Base-by-base conservation (phyloP, 495 filamentous ascomycete genomes). In the Penicillium turbatum region DNA sequence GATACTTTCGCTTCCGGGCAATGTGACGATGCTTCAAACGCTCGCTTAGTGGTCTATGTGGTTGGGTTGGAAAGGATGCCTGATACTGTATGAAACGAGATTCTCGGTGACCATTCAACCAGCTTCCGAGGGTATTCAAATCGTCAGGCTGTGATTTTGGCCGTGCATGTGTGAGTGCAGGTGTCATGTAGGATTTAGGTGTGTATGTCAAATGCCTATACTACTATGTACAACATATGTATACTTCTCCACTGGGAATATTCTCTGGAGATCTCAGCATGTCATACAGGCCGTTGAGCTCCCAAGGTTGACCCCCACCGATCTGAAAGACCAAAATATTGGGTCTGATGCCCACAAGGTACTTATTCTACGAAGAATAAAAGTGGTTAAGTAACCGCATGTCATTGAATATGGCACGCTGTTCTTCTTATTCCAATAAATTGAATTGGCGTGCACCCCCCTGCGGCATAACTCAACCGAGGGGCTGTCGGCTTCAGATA, bases 271-370 rank as follows among this genome's bases (percentile, higher is more conserved):
- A 40, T 48, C 34, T 38, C 27, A 2, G 12, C 11, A 19, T 53
- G 55, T 19, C 42, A 30, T 42, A 39, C 35, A 49, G 15, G n/a
- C 34, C 21, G 36, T 49, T 55, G 52, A 47, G 59, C 55, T 55
- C 51, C 24, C 9, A 51, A 35, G 38, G 30, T 35, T 39, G 39
- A 40, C 34, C 29, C 43, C 51, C 42, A 32, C 39, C n/a, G 51
- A 62, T 48, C 38, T 40, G 41, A 57, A 53, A 43, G 11, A 37
- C 29, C 56, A 43, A 24, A 63, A 41, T 8, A 48, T 54, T 54
- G 51, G 60, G 49, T 54, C 54, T 29, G 54, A 54, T 65, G 56
- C 60, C 57, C 60, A 44, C 63, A 65, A 65, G 63, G 63, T 65
- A 58, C 63, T 56, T 63, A 54, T 6, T 38, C 8, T 29, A 50